Base-by-base conservation (phyloP, 768 basidiomycete genomes). In the Inosperma sp. region DNA sequence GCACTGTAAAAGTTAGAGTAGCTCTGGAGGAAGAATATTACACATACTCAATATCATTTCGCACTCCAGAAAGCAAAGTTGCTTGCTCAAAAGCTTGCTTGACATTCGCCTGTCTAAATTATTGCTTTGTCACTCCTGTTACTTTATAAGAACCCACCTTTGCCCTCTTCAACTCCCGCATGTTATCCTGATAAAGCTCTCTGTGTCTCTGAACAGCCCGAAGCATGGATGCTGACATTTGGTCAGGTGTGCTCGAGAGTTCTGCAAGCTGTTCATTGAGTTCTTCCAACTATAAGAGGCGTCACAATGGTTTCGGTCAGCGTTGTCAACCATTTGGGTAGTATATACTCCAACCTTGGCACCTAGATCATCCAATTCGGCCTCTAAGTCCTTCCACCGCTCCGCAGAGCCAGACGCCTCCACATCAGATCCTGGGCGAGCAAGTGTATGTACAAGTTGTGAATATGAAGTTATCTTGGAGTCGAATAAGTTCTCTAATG, bases 1-100 rank as follows among this genome's bases (percentile, higher is more conserved):
- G 93, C 88, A 55, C 93, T 96, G 42, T 40, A 19, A 19, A 48
- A 29, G 45, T 22, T 7, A 13, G 7, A 27, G 14, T 36, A 4
- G 33, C 10, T 27, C 12, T 26, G 13, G 7, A 17, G 6, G 16
- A 33, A 23, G 41, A 21, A 26, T 22, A 44, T 23, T 9, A 23
- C 22, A 68, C 84, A 37, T 59, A 95, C 94, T 93, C 92, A 57
- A 98, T 98, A 60, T 99, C 96, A 58, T 94, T 93, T 56, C 94
- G 79, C 3, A 98, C 94, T 7, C 91, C 92, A 37, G 80, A 84
- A 17, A 99, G 77, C 13, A 99, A 71, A 63, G 91, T 95, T 1
- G 85, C 88, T 62, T 92, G 83, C 60, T 94, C 87, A 37, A 94
- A 68, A 0, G 92, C 91, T 49, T 82, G 76, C 59, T 91, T 80